A percentile compares a stretch with the other conserved stretches of the same genome.
These are phyloP conservation scores for Pythium rishiriense DNA, from an alignment of 352 stramenopile species.

Conservation along the genomic window DNA sequence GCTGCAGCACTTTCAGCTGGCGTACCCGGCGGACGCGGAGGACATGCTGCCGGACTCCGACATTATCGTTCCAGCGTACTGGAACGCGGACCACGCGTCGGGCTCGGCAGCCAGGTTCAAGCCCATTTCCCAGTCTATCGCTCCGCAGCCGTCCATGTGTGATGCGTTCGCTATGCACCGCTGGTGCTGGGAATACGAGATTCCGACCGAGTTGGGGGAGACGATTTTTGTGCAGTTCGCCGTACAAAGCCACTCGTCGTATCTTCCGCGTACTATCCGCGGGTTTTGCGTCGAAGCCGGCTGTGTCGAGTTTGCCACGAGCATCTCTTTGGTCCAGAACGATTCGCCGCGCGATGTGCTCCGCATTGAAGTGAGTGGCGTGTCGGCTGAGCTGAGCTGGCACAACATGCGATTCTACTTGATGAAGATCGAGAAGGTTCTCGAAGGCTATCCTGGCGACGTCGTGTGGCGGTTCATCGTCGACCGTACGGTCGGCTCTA, in stretches of 20 bases:
- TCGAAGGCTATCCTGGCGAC: conserved; percentile 15
- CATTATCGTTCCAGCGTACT: conserved; percentile 20
- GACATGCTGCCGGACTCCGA: conserved; percentile 19
- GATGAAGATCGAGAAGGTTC: conserved; percentile 25
- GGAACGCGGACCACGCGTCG: not conserved
- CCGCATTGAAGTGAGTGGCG: conserved; percentile 18
- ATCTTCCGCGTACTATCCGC: conserved; percentile 9
- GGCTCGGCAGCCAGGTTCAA: not conserved
- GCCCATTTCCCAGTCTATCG: not conserved
- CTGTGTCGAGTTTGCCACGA: conserved; percentile 12
- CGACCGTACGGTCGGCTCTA: not conserved
- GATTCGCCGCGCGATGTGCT: conserved; percentile 5
- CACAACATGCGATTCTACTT: conserved; percentile 19
- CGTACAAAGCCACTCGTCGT: conserved; percentile 28
- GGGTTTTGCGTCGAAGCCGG: conserved; percentile 14
- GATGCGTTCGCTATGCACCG: not conserved
- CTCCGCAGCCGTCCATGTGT: not conserved
- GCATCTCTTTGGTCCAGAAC: conserved; percentile 1
- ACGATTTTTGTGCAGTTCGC: conserved; percentile 34
- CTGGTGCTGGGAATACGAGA: conserved; percentile 35
- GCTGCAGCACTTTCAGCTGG: conserved; percentile 30
- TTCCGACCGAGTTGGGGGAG: conserved; percentile 27
- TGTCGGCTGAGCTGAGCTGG: not conserved
- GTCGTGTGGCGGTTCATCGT: conserved; percentile 12
- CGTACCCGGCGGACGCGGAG: conserved; percentile 23